Base-by-base conservation (phyloP, 331 rosid species). In the Cydonia oblonga region DNA sequence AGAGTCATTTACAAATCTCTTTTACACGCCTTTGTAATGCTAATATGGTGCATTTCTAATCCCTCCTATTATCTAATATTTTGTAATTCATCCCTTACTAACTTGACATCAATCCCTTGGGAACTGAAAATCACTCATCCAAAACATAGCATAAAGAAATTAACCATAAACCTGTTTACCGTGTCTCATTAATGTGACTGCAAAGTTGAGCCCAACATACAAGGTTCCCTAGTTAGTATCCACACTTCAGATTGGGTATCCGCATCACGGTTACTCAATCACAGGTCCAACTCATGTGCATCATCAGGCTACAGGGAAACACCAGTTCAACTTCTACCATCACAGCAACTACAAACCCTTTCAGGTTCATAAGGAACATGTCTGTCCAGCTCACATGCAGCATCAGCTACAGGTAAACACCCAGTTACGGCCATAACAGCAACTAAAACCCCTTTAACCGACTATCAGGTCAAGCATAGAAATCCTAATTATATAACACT, bases 221-320 rank as follows among this genome's bases (percentile, higher is more conserved):
- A 79, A 70, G 66, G 57, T 74, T 77, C 79, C 85, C 64, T 73
- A 60, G 74, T 65, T 61, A 59, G 80, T 74, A 70, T 61, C 81
- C 76, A 66, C 70, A 73, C 51, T 72, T 76, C 75, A 90, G 69
- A 73, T 42, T 77, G 64, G 66, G 61, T 56, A 68, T 83, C 82
- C 3, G 71, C 83, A 26, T 74, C 86, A n/a, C 70, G 67, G 59
- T 81, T 65, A 77, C 73, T 75, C 67, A 74, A 80, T 75, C 81
- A 78, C 81, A 56, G 70, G 82, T 75, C 83, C 91, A 81, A 81
- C 83, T 81, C 84, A 84, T 24, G 33, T 44, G 72, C 71, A 75
- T 78, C 52, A 49, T 64, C 54, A 30, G 38, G 38, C 54, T 15
- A 15, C 56, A 64, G 64, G n/a, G 10, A 74, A 15, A 40, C 64